These are phyloP conservation scores for Dipteronia sinensis DNA, from an alignment of 345 rosid species.

Conservation along the genomic window DNA sequence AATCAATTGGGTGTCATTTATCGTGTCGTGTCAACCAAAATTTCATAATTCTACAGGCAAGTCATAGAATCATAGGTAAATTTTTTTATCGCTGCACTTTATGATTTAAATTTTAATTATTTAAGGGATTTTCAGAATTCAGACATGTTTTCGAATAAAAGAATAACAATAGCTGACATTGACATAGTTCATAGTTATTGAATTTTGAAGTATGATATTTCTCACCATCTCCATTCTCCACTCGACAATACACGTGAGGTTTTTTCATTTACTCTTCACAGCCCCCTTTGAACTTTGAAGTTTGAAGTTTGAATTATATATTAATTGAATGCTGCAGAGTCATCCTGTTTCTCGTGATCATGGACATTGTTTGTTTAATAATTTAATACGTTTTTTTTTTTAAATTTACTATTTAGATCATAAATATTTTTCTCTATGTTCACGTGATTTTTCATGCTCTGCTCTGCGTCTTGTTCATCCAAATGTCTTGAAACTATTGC, in stretches of 20 bases:
- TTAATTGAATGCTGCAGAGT: not conserved
- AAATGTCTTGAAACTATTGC: not conserved
- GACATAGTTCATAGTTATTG: not conserved
- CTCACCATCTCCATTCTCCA: not conserved
- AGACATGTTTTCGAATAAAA: no score
- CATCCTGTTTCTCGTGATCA: not conserved
- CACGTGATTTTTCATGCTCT: not conserved
- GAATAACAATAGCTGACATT: no score
- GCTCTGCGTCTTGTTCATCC: not conserved
- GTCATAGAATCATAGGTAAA: no score
- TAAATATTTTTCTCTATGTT: not conserved
- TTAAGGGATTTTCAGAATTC: no score
- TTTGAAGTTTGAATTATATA: not conserved
- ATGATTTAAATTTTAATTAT: no score
- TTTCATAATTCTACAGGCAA: no score
- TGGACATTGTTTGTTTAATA: not conserved
- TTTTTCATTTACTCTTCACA: not conserved
- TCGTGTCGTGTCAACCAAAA: no score
- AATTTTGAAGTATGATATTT: no score
- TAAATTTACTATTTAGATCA: not conserved
- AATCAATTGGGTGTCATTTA: no score
- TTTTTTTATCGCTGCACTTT: no score
- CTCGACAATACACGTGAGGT: not conserved
- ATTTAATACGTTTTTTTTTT: no score
- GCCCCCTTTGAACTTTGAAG: not conserved